Evolutionary conservation across 345 rosid genomes (phyloP).

Genomic region (Brassica incana): DNA sequence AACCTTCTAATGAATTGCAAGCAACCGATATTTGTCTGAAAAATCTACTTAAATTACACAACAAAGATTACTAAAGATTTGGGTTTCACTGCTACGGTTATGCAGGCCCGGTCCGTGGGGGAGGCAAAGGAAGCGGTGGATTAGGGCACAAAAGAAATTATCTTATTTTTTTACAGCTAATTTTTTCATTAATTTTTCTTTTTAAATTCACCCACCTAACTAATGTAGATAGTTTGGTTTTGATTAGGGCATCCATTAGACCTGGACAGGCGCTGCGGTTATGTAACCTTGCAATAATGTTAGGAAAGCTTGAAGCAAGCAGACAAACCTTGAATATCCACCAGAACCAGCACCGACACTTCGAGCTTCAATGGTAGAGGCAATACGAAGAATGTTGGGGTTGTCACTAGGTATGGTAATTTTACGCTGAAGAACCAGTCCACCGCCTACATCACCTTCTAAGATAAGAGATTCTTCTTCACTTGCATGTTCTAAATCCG

Average conservation of each 20-base stretch:
- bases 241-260: too few relatives aligned
- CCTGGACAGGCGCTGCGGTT: not conserved
- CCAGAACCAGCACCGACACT: conserved; percentile 94
- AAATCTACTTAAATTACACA: not conserved
- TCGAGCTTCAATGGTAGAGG: conserved; percentile 64
- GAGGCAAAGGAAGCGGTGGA: too few relatives aligned
- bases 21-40: not conserved
- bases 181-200: too few relatives aligned
- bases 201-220: too few relatives aligned
- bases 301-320: not conserved
- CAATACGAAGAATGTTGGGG: conserved; percentile 52
- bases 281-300: not conserved
- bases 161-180: too few relatives aligned
- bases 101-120: too few relatives aligned
- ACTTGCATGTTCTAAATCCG: conserved; percentile 71
- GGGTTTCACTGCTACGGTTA: not conserved
- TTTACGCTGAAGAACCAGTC: conserved; percentile 59
- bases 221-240: too few relatives aligned
- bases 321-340: conserved; percentile 79
- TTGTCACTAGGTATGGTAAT: conserved; percentile 51
- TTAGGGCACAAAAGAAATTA: too few relatives aligned
- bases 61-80: not conserved
- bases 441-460: conserved; percentile 84
- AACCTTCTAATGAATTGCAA: not conserved
- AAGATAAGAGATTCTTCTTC: conserved; percentile 66